Conservation (phyloP, 306 rosid genomes). For the Parietaria judaica region DNA sequence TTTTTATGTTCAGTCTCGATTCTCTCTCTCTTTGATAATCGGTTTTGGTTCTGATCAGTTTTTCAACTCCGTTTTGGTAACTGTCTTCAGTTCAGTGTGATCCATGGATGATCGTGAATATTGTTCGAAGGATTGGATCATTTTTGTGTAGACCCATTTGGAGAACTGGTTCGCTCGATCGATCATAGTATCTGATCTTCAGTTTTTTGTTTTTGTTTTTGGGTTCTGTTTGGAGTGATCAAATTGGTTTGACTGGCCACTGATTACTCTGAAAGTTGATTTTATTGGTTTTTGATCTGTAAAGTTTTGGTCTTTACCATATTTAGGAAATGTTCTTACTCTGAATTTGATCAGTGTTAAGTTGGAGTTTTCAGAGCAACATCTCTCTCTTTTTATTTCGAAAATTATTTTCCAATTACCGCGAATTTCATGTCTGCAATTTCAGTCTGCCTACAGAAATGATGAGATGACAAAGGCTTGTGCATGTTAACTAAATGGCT, state of each 20-base stretch:
- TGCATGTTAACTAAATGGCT: constrained; percentile 44
- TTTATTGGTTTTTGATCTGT: neutral
- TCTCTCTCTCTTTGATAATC: neutral
- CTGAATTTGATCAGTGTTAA: no score
- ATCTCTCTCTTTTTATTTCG: no score
- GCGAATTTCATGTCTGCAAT: no score
- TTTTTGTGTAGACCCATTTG: constrained; percentile 1
- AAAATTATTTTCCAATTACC: no score
- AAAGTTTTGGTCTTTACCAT: constrained; percentile 5
- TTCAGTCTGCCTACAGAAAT: constrained; percentile 15
- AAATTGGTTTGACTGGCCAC: constrained; percentile 3
- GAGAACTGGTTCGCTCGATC: constrained; percentile 5
- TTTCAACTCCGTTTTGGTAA: no score
- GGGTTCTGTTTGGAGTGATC: neutral
- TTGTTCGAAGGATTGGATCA: neutral
- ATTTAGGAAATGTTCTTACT: no score
- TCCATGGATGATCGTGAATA: constrained; percentile 14
- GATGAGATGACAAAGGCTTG: constrained; percentile 20
- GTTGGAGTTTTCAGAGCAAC: no score
- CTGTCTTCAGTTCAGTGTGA: constrained; percentile 18
- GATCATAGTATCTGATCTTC: neutral
- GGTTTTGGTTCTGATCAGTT: neutral
- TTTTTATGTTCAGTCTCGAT: neutral
- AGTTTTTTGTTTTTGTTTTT: constrained; percentile 6
- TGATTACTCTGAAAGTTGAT: neutral